Conservation (phyloP, 1,139 yeast species). For the Blastobotrys proliferans region DNA sequence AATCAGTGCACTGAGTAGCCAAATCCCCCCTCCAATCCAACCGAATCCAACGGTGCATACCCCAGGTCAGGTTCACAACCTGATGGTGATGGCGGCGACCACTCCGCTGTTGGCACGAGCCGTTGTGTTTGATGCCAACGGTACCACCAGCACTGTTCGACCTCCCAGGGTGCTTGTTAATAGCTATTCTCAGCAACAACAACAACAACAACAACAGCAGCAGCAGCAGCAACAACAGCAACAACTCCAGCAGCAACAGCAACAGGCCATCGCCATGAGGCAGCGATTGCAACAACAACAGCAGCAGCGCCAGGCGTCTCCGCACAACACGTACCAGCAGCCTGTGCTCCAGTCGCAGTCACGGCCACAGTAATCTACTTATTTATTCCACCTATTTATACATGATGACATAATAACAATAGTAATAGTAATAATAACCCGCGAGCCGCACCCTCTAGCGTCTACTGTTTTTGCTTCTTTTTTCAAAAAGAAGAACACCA, state of each 20-base stretch:
- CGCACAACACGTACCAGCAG: too few relatives aligned
- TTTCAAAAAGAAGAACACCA: too few relatives aligned
- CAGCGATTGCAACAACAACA: not conserved
- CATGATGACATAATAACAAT: too few relatives aligned
- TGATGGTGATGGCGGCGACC: conserved; percentile 33
- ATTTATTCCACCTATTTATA: too few relatives aligned
- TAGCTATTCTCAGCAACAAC: conserved; percentile 5
- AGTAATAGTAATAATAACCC: too few relatives aligned
- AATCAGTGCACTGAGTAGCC: conserved; percentile 31
- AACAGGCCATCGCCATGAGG: conserved; percentile 6
- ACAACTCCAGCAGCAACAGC: conserved; percentile 26
- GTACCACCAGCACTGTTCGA: conserved; percentile 28
- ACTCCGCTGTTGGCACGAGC: conserved; percentile 35
- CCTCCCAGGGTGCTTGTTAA: conserved; percentile 33
- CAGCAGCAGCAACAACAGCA: conserved; percentile 21
- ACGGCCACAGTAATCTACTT: too few relatives aligned
- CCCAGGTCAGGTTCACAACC: conserved; percentile 15
- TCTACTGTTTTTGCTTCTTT: too few relatives aligned
- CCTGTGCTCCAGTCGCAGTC: too few relatives aligned
- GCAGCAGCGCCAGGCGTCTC: conserved; percentile 7
- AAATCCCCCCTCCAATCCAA: conserved; percentile 22
- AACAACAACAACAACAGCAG: conserved; percentile 24
- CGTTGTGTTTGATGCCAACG: conserved; percentile 30
- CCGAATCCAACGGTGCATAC: not conserved
- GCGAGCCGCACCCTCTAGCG: too few relatives aligned